phyloP scores from a whole-genome alignment of 139 green algal genomes.

The Chlamydomonas incerta region DNA sequence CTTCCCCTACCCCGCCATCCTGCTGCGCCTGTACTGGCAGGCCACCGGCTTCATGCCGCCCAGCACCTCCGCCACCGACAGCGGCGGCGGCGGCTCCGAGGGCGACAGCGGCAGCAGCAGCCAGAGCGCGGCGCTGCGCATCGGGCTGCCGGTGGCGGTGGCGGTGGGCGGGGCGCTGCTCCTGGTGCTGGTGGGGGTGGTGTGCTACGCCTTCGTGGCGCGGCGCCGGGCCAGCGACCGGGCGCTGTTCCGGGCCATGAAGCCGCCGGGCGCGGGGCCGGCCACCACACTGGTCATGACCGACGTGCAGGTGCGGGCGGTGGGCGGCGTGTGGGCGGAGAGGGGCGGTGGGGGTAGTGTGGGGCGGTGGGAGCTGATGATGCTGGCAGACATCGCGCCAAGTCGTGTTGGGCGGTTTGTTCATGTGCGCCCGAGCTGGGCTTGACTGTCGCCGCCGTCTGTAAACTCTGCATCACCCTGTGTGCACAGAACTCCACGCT shows the following conservation, averaged over 20 bases:
- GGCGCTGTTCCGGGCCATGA: background rate
- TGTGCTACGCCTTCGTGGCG: background rate
- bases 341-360: too few species aligned
- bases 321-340: background rate
- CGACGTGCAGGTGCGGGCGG: constrained; percentile 28
- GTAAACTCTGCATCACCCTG: too few species aligned
- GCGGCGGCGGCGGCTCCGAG: too few species aligned
- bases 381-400: too few species aligned
- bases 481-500: constrained; percentile 22
- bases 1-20: constrained; percentile 20
- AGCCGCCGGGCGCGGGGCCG: background rate
- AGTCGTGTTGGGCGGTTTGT: background rate
- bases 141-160: too few species aligned
- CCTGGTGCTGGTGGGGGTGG: background rate
- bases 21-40: background rate
- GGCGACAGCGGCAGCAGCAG: too few species aligned
- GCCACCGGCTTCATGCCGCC: background rate
- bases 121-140: background rate
- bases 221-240: background rate
- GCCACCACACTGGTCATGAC: constrained; percentile 33
- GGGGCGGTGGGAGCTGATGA: too few species aligned
- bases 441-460: too few species aligned
- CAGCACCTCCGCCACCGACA: too few species aligned
- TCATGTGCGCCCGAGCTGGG: too few species aligned
- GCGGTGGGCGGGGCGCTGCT: background rate